A percentile compares a stretch with the other conserved stretches of the same genome.
Evolutionary conservation across 306 rosid species (phyloP).

Genomic region (Rosa persica): DNA sequence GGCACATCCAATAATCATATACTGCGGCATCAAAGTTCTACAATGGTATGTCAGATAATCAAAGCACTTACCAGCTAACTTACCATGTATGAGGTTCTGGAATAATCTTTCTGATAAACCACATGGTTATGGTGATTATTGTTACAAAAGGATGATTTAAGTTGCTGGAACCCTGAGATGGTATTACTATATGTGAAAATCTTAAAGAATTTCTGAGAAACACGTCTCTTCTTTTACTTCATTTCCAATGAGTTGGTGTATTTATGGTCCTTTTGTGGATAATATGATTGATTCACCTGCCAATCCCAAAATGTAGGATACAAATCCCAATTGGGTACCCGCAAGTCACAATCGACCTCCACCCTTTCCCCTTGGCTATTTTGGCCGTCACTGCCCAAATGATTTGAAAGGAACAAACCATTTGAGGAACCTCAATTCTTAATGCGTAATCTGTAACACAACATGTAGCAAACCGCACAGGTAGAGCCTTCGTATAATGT

Average conservation of each 20-base stretch:
- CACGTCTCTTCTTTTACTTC: not conserved
- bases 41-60: not conserved
- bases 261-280: not conserved
- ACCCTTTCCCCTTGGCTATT: not conserved
- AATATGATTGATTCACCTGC: not conserved
- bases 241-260: not conserved
- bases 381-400: not conserved
- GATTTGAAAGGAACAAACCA: not conserved
- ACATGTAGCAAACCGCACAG: not conserved
- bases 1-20: not conserved
- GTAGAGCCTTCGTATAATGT: not conserved
- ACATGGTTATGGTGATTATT: not conserved
- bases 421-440: not conserved
- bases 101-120: not conserved
- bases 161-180: not conserved
- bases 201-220: not conserved
- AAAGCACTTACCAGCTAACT: not conserved
- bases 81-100: not conserved
- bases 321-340: not conserved
- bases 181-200: not conserved
- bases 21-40: not conserved
- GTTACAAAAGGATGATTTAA: not conserved
- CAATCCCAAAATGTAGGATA: not conserved
- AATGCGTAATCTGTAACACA: not conserved
- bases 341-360: not conserved